Base-by-base conservation (phyloP, 2,329 filamentous ascomycete genomes). In the Pseudogymnoascus sp. region DNA sequence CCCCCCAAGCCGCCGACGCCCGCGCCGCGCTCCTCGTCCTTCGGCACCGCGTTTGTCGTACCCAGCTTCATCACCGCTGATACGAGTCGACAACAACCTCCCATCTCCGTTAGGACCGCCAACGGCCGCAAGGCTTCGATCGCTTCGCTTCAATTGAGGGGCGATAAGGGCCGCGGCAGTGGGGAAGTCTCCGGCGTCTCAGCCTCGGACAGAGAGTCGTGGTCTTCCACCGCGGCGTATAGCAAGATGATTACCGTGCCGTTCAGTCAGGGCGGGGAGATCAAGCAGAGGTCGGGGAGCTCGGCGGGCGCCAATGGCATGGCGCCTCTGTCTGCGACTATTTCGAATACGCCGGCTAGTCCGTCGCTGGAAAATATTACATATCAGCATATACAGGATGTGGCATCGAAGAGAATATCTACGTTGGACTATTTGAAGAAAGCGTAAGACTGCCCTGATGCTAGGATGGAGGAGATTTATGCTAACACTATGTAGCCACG, bases 391-490 rank as follows among this genome's bases (percentile, higher is more conserved):
- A 83, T 99, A 65, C 90, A 93, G 64, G 93, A 97, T 65, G 84
- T 91, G 69, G 89, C 91, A 38, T 88, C 88, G 64, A 99, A 99
- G 79, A 84, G 94, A 69, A 96, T 99, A 78, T 92, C 91, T 1
- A 97, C 94, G 0, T 76, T 99, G 44, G 91, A 96, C 70, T 99
- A 99, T 73, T 76, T 99, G 67, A 85, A 92, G 66, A 96, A 95
- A 78, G 89, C 92, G 91, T 96, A 77, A 69, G 90, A 82, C 37
- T 5, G 8, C 47, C n/a, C 31, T 42, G 4, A 8, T 21, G 2
- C 12, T 35, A 18, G 23, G 40, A 38, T 50, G 40, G 28, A 33
- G 14, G 59, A 7, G 18, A 64, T 62, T 8, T 31, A 14, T 56
- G 59, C 60, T 59, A 65, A 63, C 42, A 38, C n/a, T 14, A 5